Evolutionary conservation across 352 stramenopile genomes (phyloP), one percentile per base, ranked within the genome.

Genomic region (Phytophthora macrochlamydospora): DNA sequence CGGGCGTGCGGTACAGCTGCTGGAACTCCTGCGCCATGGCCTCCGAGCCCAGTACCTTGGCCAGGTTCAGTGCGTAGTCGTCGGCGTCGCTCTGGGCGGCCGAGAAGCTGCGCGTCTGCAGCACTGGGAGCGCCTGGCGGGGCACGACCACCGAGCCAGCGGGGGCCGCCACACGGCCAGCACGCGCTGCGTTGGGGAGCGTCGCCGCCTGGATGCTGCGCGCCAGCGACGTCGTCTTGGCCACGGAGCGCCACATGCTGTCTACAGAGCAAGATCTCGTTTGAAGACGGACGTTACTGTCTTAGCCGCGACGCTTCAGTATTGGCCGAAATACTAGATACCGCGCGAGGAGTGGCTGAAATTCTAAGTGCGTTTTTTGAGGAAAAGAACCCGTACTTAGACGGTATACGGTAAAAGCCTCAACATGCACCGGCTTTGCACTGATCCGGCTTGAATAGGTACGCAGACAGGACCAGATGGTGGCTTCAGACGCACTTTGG

Each of bases 1-100:
- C 85, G 2, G 87, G 85, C 30, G 79, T 91, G 48, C 85, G 77
- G 65, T 95, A 95, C 62, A 91, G 71, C 59, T 79, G 69, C 51
- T 85, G 63, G 69, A 92, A 93, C 69, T 93, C 85, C 18, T 83
- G 60, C 14, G 93, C 75, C 48, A 89, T 83, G 9, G 51, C 57
- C 46, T 88, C 79, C 6, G 82, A 75, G 38, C 69, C 73, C 43
- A 95, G 67, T 30, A 81, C 69, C 60, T 78, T 89, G 40, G 83
- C 71, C 40, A 95, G 44, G 43, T 92, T 83, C 58, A 89, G 71
- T 30, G 77, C 48, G 30, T 78, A 81, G 52, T 73, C 71, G 31
- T 62, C 57, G 48, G 51, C 62, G 44, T 58, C 58, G 33, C 63
- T 62, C 44, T 24, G 18, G 18, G 51, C 14, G 35, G 56, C 67